Evolutionary conservation across 768 basidiomycete species (phyloP).

Genomic region (Fibroporia radiculosa): DNA sequence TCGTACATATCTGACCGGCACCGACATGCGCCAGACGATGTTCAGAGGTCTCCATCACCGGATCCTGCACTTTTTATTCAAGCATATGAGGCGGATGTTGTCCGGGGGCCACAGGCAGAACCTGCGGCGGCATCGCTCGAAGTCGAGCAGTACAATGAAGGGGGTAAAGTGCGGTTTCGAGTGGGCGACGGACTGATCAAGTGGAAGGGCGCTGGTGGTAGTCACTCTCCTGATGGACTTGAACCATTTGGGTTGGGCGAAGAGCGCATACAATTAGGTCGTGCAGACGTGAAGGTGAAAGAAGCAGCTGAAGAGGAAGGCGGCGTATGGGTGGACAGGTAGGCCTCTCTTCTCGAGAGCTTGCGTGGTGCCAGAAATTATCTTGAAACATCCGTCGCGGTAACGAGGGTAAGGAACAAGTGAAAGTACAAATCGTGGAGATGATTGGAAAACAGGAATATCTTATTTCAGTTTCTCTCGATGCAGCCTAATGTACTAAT

Average conservation of each 20-base stretch:
- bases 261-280: slow-evolving; percentile 7
- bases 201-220: slow-evolving; percentile 3
- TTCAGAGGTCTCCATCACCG: not conserved
- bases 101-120: slow-evolving; percentile 41
- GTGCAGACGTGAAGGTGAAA: slow-evolving; percentile 1
- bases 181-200: slow-evolving; percentile 28
- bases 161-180: slow-evolving; percentile 10
- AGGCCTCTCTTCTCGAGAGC: slow-evolving; percentile 27
- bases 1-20: not conserved
- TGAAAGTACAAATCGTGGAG: not conserved
- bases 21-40: not conserved
- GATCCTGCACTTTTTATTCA: slow-evolving; percentile 34
- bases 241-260: slow-evolving; percentile 2
- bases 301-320: slow-evolving; percentile 10
- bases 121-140: slow-evolving; percentile 31
- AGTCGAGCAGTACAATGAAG: slow-evolving; percentile 13
- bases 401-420: not conserved
- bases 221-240: not conserved
- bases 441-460: too few species aligned
- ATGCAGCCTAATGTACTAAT: not conserved
- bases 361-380: not conserved
- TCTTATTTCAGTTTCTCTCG: slow-evolving; percentile 5
- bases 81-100: slow-evolving; percentile 72
- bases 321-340: slow-evolving; percentile 79
- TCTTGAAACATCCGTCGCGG: not conserved